Evolutionary conservation across 768 basidiomycete species (phyloP).

Genomic region (Candolleomyces aberdarensis): DNA sequence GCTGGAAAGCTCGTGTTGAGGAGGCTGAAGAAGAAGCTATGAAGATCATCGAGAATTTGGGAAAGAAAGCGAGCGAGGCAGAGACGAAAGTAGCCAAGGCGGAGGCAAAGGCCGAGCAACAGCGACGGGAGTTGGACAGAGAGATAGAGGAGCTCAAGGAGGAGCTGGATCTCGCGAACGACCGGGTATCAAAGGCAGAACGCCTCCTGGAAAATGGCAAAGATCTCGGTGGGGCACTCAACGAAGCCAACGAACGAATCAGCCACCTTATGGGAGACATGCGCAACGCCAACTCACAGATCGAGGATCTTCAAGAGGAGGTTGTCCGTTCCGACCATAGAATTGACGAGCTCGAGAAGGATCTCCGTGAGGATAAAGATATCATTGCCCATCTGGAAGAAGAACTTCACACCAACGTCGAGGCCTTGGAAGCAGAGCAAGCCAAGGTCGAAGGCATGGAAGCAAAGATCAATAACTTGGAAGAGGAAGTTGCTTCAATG

Average conservation of each 20-base stretch:
- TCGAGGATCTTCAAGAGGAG: conserved; percentile 62
- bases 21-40: conserved; percentile 72
- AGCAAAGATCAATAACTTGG: conserved; percentile 34
- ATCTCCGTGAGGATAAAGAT: conserved; percentile 52
- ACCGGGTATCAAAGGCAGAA: conserved; percentile 65
- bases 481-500: conserved; percentile 44
- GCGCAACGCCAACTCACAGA: conserved; percentile 54
- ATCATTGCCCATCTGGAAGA: conserved; percentile 40
- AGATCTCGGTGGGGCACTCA: conserved; percentile 67
- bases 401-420: conserved; percentile 34
- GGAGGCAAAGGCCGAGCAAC: conserved; percentile 33
- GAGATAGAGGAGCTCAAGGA: conserved; percentile 42
- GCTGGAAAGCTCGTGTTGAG: conserved; percentile 67
- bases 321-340: conserved; percentile 47
- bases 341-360: conserved; percentile 54
- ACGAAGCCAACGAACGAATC: conserved; percentile 61
- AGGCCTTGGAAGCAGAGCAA: conserved; percentile 34
- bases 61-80: conserved; percentile 49
- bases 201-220: conserved; percentile 56
- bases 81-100: conserved; percentile 43
- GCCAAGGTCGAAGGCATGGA: conserved; percentile 27
- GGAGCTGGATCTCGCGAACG: conserved; percentile 53
- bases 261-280: conserved; percentile 55
- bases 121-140: conserved; percentile 44
- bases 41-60: conserved; percentile 62